A percentile compares a stretch with the other conserved stretches of the same genome.
Conservation (phyloP, 1,139 yeast species). For the Candida albicans region DNA sequence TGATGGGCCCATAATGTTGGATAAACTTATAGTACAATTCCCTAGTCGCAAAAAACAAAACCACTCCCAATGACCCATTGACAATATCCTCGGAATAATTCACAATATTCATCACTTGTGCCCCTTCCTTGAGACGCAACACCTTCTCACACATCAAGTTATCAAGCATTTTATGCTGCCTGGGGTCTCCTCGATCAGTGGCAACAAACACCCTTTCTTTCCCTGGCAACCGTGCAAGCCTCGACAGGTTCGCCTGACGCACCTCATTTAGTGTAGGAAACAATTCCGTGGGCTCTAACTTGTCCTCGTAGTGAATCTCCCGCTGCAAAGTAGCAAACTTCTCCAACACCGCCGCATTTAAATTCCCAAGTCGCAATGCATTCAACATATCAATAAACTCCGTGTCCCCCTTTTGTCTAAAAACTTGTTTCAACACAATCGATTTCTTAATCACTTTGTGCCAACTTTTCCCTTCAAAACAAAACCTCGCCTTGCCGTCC, state of each 20-base stretch:
- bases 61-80: slow-evolving; percentile 57
- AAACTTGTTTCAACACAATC: slow-evolving; percentile 60
- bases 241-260: slow-evolving; percentile 58
- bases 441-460: slow-evolving; percentile 51
- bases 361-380: slow-evolving; percentile 64
- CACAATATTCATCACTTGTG: slow-evolving; percentile 59
- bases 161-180: slow-evolving; percentile 28
- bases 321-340: slow-evolving; percentile 55
- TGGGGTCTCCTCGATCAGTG: slow-evolving; percentile 35
- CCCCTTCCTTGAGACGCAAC: slow-evolving; percentile 53
- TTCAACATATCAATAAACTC: slow-evolving; percentile 73
- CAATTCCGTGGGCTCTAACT: slow-evolving; percentile 77
- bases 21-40: slow-evolving; percentile 27
- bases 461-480: slow-evolving; percentile 66
- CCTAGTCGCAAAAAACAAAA: slow-evolving; percentile 61
- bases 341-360: slow-evolving; percentile 42
- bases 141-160: slow-evolving; percentile 48
- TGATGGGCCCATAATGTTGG: slow-evolving; percentile 27
- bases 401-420: slow-evolving; percentile 70
- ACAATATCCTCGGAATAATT: slow-evolving; percentile 49
- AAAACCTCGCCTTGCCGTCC: slow-evolving; percentile 40
- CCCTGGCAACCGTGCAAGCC: slow-evolving; percentile 41
- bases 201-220: slow-evolving; percentile 57
- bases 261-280: slow-evolving; percentile 79
- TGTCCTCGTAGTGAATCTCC: slow-evolving; percentile 61